Evolutionary conservation across 1,139 yeast genomes (phyloP).

Genomic region (Yamadazyma trypodendri): DNA sequence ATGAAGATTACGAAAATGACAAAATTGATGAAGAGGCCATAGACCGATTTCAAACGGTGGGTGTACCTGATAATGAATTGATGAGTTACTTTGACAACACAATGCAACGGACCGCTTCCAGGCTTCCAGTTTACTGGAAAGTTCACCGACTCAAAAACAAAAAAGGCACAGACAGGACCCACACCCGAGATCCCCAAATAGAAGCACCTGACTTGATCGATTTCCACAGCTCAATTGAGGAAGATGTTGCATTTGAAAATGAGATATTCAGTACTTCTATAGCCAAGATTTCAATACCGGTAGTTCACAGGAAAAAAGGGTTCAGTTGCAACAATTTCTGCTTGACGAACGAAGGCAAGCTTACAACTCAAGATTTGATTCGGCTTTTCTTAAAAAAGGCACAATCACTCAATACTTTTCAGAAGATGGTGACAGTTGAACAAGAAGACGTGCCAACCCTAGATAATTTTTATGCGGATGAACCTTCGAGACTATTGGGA

Average conservation of each 20-base stretch:
- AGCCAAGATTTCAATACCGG: conserved; percentile 32
- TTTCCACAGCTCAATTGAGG: conserved; percentile 45
- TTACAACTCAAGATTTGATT: not conserved
- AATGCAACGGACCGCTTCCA: conserved; percentile 75
- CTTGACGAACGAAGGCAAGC: conserved; percentile 22
- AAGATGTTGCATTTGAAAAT: conserved; percentile 27
- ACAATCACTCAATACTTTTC: not conserved
- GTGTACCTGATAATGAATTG: conserved; percentile 59
- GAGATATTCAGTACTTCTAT: conserved; percentile 52
- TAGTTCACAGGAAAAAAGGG: conserved; percentile 29
- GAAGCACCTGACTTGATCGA: conserved; percentile 21
- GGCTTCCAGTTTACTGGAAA: conserved; percentile 87
- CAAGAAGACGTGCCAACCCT: not conserved
- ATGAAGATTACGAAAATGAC: conserved; percentile 16
- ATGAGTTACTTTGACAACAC: conserved; percentile 79
- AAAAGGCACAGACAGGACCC: not conserved
- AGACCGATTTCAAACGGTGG: conserved; percentile 20
- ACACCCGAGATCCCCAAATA: conserved; percentile 2
- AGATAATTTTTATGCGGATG: conserved; percentile 6
- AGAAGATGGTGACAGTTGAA: not conserved
- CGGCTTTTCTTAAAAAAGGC: not conserved
- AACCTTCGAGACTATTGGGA: conserved; percentile 15
- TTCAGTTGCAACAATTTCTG: conserved; percentile 40
- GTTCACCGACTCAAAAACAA: conserved; percentile 29
- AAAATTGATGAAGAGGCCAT: conserved; percentile 16